phyloP scores from a whole-genome alignment of 139 green algal genomes.

The Coelastrella sp. region DNA sequence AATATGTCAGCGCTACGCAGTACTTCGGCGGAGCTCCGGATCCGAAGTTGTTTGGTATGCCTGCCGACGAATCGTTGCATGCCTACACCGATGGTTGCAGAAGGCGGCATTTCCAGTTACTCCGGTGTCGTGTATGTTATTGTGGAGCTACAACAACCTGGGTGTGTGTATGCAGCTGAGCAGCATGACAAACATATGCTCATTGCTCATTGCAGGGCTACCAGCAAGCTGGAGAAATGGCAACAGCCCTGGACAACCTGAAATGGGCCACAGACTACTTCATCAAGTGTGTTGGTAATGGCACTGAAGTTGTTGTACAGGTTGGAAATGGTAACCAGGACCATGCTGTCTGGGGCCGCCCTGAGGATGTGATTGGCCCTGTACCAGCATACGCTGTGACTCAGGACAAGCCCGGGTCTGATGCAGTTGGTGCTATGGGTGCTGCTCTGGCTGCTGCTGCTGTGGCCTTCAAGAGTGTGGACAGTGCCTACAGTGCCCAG shows the following conservation, averaged over 20 bases:
- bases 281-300: slow-evolving; percentile 51
- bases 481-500: slow-evolving; percentile 30
- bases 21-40: no score
- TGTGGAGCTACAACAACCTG: background rate
- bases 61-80: no score
- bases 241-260: slow-evolving; percentile 50
- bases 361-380: slow-evolving; percentile 42
- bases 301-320: slow-evolving; percentile 22
- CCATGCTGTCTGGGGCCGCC: slow-evolving; percentile 41
- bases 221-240: slow-evolving; percentile 40
- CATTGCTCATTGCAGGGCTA: slow-evolving; percentile 19
- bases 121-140: background rate
- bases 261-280: slow-evolving; percentile 69
- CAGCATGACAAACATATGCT: background rate
- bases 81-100: no score
- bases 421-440: slow-evolving; percentile 46
- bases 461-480: slow-evolving; percentile 30
- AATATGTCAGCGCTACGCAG: no score
- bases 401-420: slow-evolving; percentile 31
- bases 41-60: no score
- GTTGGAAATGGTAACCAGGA: slow-evolving; percentile 42
- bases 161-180: background rate
- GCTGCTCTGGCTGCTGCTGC: slow-evolving; percentile 43
- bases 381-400: slow-evolving; percentile 45
- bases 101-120: background rate